Conservation (phyloP, 208 protist species). For the Wallacemonas sp. region DNA sequence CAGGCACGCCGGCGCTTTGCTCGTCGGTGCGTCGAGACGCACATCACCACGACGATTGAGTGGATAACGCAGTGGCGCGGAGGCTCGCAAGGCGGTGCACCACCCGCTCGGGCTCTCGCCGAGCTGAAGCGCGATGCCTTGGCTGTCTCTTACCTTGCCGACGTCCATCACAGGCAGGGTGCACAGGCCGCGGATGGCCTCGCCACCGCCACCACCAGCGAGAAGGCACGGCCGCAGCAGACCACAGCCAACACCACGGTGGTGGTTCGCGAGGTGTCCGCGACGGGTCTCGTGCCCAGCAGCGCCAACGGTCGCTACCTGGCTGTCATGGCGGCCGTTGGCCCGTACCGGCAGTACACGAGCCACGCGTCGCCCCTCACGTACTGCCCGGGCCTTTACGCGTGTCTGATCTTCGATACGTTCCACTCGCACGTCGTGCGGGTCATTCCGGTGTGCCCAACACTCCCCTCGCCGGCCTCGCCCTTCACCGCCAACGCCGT, state of each 20-base stretch:
- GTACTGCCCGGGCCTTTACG: slow-evolving; percentile 55
- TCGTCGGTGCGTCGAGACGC: not conserved
- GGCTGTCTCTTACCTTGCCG: no score
- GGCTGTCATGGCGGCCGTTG: slow-evolving; percentile 63
- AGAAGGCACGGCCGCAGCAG: not conserved
- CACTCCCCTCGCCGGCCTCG: slow-evolving; percentile 21
- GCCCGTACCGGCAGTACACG: slow-evolving; percentile 48
- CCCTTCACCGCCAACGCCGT: slow-evolving; percentile 33
- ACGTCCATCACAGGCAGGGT: no score
- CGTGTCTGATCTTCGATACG: slow-evolving; percentile 67
- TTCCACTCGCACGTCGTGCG: slow-evolving; percentile 53
- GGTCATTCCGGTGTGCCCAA: slow-evolving; percentile 65
- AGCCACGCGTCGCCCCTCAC: slow-evolving; percentile 36
- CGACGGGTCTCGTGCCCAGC: slow-evolving; percentile 28
- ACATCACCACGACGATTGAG: not conserved
- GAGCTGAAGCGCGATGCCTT: no score
- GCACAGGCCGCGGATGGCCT: not conserved
- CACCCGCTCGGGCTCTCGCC: not conserved
- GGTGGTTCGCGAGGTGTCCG: not conserved
- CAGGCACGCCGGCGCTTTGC: not conserved
- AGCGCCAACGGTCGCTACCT: slow-evolving; percentile 72
- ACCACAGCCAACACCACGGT: not conserved
- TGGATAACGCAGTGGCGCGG: not conserved
- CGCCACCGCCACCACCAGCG: not conserved
- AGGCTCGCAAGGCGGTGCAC: not conserved